Percentiles rank a stretch among this genome's conserved stretches.
phyloP scores from a whole-genome alignment of 805 yeast genomes.

The Lachancea sp. region DNA sequence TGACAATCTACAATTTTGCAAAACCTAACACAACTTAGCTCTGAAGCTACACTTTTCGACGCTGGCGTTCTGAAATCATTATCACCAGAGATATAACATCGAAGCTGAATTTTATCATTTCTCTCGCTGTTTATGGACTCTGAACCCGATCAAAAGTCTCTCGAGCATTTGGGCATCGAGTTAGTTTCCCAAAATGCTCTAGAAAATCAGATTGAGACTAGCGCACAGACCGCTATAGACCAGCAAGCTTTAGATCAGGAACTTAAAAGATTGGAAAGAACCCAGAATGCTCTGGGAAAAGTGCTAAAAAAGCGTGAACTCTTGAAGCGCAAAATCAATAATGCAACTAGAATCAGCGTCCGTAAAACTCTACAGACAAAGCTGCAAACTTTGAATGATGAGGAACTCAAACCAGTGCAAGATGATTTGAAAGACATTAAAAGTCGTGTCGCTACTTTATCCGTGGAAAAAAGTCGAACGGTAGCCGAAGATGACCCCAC shows the following conservation, averaged over 20 bases:
- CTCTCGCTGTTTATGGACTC: neutral
- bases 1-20: slow-evolving; percentile 1
- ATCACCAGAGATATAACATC: too few relatives aligned
- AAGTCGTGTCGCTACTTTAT: slow-evolving; percentile 37
- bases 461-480: slow-evolving; percentile 5
- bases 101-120: too few relatives aligned
- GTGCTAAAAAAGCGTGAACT: slow-evolving; percentile 38
- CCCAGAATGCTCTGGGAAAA: slow-evolving; percentile 43
- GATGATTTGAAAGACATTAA: slow-evolving; percentile 60
- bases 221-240: slow-evolving; percentile 58
- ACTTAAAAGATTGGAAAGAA: slow-evolving; percentile 63
- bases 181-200: slow-evolving; percentile 73
- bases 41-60: too few relatives aligned
- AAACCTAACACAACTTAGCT: too few relatives aligned
- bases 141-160: slow-evolving; percentile 12
- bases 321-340: slow-evolving; percentile 43
- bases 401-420: slow-evolving; percentile 47
- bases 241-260: slow-evolving; percentile 69
- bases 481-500: slow-evolving; percentile 17
- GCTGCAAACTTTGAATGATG: slow-evolving; percentile 41
- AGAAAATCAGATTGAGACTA: slow-evolving; percentile 64
- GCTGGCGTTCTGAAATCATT: too few relatives aligned
- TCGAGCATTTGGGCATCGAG: slow-evolving; percentile 44
- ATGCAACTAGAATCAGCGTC: slow-evolving; percentile 61
- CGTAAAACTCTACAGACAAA: slow-evolving; percentile 50